Evolutionary conservation across 192 early-diverging fungal genomes (phyloP).

Genomic region (Linnemannia hyalina): DNA sequence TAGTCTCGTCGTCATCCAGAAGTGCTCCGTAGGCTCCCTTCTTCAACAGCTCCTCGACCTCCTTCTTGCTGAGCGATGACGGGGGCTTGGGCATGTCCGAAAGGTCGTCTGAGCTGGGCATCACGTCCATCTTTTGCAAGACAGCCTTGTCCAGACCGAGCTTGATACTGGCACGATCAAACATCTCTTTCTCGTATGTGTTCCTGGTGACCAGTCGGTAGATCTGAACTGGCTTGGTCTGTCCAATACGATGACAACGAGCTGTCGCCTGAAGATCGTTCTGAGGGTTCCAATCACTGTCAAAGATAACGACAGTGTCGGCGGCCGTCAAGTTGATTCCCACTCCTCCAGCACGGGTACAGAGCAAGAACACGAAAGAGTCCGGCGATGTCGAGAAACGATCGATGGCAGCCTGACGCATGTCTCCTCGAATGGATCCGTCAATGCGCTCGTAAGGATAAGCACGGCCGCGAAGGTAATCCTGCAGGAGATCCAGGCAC

Average conservation of each 20-base stretch:
- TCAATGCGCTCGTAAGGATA: constrained; percentile 89
- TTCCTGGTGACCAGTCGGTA: constrained; percentile 84
- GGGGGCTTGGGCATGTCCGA: constrained; percentile 63
- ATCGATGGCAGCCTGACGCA: constrained; percentile 90
- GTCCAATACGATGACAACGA: constrained; percentile 90
- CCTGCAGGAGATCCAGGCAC: constrained; percentile 86
- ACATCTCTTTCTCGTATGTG: constrained; percentile 94
- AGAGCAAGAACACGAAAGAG: constrained; percentile 89
- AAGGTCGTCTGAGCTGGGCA: constrained; percentile 60
- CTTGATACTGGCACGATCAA: constrained; percentile 91
- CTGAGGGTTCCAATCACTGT: constrained; percentile 92
- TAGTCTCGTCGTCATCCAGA: constrained; percentile 83
- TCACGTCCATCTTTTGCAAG: constrained; percentile 83
- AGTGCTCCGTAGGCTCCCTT: constrained; percentile 92
- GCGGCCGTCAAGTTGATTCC: constrained; percentile 92
- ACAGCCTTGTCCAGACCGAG: constrained; percentile 87
- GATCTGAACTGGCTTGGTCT: constrained; percentile 87
- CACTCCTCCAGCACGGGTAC: constrained; percentile 89
- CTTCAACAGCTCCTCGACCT: constrained; percentile 88
- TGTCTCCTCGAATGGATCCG: constrained; percentile 82
- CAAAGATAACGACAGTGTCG: constrained; percentile 91
- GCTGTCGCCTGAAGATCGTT: constrained; percentile 91
- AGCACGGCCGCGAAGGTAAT: constrained; percentile 81
- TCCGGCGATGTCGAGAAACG: constrained; percentile 84
- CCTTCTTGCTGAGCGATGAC: constrained; percentile 75